These are phyloP conservation scores for Chrysoporthe cubensis DNA, from an alignment of 2,329 filamentous ascomycete species.

Conservation along the genomic window DNA sequence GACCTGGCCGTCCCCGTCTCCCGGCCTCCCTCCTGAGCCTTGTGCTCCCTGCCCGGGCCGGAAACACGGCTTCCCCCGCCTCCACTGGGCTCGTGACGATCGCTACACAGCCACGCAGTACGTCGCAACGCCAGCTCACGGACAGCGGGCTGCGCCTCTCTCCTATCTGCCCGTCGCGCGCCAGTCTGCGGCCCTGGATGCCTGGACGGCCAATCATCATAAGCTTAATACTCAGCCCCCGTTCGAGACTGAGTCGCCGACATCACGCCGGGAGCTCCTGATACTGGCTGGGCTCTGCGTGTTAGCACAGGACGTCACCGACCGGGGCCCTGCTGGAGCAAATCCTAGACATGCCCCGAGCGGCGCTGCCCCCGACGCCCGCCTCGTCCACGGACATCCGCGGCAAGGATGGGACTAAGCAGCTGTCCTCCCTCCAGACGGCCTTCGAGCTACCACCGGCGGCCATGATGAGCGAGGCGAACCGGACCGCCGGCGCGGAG, in stretches of 20 bases:
- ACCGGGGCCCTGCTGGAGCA: not conserved
- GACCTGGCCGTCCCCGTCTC: too few relatives aligned
- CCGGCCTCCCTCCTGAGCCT: too few relatives aligned
- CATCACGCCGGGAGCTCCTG: not conserved
- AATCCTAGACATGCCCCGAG: constrained; percentile 62
- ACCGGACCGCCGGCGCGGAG: constrained; percentile 29
- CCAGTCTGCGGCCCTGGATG: not conserved
- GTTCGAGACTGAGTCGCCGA: not conserved
- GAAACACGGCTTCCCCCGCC: not conserved
- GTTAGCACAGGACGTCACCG: not conserved
- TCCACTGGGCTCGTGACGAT: constrained; percentile 17
- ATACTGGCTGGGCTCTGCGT: not conserved
- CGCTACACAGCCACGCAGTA: constrained; percentile 12
- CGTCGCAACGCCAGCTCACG: not conserved
- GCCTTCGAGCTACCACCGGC: constrained; percentile 79
- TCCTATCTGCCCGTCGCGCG: not conserved
- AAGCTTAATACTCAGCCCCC: not conserved
- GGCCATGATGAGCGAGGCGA: constrained; percentile 58
- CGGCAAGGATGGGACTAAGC: constrained; percentile 68
- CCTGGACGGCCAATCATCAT: not conserved
- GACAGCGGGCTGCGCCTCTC: not conserved
- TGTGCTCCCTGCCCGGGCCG: constrained; percentile 1
- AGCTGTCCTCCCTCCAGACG: constrained; percentile 64
- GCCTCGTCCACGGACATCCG: constrained; percentile 80
- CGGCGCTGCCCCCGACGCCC: constrained; percentile 73